phyloP scores from a whole-genome alignment of 257 asterid species.

The Solanum peruvianum region DNA sequence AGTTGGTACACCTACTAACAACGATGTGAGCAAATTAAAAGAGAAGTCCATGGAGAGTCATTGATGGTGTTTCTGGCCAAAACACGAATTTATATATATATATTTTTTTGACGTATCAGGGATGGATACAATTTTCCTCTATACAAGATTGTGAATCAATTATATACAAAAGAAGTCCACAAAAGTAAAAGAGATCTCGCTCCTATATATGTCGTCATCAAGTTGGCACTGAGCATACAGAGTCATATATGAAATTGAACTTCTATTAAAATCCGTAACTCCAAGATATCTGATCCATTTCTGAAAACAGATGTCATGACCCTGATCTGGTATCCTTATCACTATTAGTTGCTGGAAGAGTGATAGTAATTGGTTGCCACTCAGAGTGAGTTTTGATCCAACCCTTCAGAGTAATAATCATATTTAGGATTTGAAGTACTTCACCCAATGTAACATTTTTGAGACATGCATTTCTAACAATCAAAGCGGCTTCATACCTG shows the following conservation, averaged over 20 bases:
- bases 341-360: slow-evolving; percentile 9
- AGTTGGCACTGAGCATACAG: not conserved
- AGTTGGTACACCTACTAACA: not conserved
- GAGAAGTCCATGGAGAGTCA: not conserved
- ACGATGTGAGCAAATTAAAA: not conserved
- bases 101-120: not conserved
- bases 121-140: not conserved
- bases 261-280: not conserved
- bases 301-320: not conserved
- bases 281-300: not conserved
- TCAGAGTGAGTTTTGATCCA: slow-evolving; percentile 27
- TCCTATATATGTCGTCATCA: not conserved
- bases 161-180: not conserved
- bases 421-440: slow-evolving; percentile 32
- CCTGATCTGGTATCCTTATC: not conserved
- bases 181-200: not conserved
- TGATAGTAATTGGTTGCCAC: slow-evolving; percentile 33
- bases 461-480: slow-evolving; percentile 33
- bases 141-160: not conserved
- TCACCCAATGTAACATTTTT: slow-evolving; percentile 29
- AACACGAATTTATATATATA: not conserved
- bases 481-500: slow-evolving; percentile 43
- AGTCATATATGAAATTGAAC: not conserved
- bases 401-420: slow-evolving; percentile 21
- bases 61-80: not conserved